Evolutionary conservation across 1,139 yeast genomes (phyloP).

Genomic region (Blastobotrys capitulatus): DNA sequence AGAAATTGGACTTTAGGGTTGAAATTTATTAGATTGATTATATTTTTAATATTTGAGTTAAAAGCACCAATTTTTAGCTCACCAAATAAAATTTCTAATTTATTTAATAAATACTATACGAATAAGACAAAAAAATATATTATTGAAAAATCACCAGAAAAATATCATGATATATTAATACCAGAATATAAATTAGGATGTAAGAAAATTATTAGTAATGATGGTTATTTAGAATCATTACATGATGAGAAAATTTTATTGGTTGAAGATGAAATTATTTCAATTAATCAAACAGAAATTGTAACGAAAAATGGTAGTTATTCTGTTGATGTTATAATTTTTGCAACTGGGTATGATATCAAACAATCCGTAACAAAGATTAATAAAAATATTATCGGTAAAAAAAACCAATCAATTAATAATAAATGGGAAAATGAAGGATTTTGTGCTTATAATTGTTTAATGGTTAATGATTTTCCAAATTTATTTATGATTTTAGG

Average conservation of each 20-base stretch:
- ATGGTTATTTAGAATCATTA: constrained; percentile 23
- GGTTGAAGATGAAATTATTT: constrained; percentile 21
- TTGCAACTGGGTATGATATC: constrained; percentile 27
- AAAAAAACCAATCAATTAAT: constrained; percentile 9
- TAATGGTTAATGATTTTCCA: constrained; percentile 15
- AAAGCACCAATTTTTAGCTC: constrained; percentile 14
- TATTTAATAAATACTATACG: constrained; percentile 2
- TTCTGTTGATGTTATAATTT: constrained; percentile 27
- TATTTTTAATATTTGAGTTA: constrained; percentile 6
- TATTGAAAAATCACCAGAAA: constrained; percentile 17
- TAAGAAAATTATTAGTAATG: constrained; percentile 28
- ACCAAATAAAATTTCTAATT: constrained; percentile 4
- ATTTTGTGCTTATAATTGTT: constrained; percentile 16
- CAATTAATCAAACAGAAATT: constrained; percentile 21
- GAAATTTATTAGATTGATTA: too few relatives aligned
- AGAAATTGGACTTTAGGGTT: too few relatives aligned
- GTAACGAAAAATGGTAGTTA: constrained; percentile 20
- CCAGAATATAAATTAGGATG: constrained; percentile 27
- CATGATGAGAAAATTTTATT: constrained; percentile 23
- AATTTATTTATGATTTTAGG: constrained; percentile 16
- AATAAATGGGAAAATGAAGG: constrained; percentile 15
- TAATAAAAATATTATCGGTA: constrained; percentile 11
- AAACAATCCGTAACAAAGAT: constrained; percentile 6
- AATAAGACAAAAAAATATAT: constrained; percentile 12
- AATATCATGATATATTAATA: constrained; percentile 23